phyloP scores from a whole-genome alignment of 1,139 yeast genomes.

The Yamadazyma membranifaciens region DNA sequence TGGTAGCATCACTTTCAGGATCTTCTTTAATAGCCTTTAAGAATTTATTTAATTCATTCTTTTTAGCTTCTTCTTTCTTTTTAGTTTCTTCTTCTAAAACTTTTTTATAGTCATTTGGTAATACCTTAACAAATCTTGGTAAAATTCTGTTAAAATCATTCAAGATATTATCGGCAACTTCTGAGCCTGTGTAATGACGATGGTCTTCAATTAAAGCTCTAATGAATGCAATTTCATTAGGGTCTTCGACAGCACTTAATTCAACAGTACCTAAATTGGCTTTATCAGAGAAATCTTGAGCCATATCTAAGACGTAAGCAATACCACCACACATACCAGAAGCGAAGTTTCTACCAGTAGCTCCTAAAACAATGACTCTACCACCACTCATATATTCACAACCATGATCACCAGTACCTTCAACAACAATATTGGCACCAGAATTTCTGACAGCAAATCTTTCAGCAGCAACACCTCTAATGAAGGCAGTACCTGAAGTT shows the following conservation, averaged over 20 bases:
- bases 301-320: slow-evolving; percentile 93
- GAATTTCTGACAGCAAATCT: slow-evolving; percentile 98
- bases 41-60: slow-evolving; percentile 55
- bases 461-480: slow-evolving; percentile 98
- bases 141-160: slow-evolving; percentile 83
- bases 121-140: slow-evolving; percentile 88
- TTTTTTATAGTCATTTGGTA: slow-evolving; percentile 88
- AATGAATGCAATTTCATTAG: slow-evolving; percentile 90
- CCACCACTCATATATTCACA: slow-evolving; percentile 99
- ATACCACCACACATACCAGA: slow-evolving; percentile 99
- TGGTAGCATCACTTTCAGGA: slow-evolving; percentile 83
- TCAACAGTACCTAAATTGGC: slow-evolving; percentile 85
- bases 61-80: slow-evolving; percentile 66
- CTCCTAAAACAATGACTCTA: slow-evolving; percentile 88
- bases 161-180: slow-evolving; percentile 80
- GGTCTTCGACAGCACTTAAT: slow-evolving; percentile 72
- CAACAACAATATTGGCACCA: slow-evolving; percentile 95
- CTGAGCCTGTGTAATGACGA: slow-evolving; percentile 91
- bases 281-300: slow-evolving; percentile 82
- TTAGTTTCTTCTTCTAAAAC: slow-evolving; percentile 79
- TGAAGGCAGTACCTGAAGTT: slow-evolving; percentile 89
- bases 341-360: slow-evolving; percentile 93
- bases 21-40: slow-evolving; percentile 71
- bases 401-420: slow-evolving; percentile 98
- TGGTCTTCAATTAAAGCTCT: slow-evolving; percentile 94